phyloP scores from a whole-genome alignment of 2,329 filamentous ascomycete genomes.

The Magnaporthiopsis rhizophila region DNA sequence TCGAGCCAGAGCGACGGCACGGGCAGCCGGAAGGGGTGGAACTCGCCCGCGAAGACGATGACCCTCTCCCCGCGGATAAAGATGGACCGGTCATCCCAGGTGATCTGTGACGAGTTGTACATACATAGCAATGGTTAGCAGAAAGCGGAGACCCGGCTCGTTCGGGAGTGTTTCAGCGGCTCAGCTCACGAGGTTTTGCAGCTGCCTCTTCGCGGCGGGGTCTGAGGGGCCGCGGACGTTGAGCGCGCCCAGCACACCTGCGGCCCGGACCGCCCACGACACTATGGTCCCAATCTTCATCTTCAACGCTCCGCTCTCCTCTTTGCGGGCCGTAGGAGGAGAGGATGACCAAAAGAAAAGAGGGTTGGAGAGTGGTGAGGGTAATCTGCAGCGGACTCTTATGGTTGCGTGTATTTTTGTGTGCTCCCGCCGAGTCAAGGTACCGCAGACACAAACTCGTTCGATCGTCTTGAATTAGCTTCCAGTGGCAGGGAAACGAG shows the following conservation, averaged over 20 bases:
- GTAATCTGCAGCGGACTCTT: neutral
- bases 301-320: neutral
- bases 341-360: neutral
- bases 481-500: neutral
- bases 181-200: neutral
- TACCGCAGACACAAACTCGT: neutral
- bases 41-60: conserved; percentile 65
- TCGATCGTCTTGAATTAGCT: neutral
- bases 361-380: neutral
- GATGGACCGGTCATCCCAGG: conserved; percentile 65
- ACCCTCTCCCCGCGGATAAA: conserved; percentile 62
- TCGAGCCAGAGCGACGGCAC: conserved; percentile 32
- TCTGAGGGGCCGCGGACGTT: neutral
- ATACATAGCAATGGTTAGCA: neutral
- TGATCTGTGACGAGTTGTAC: conserved; percentile 32
- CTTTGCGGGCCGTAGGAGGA: neutral
- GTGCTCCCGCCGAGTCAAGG: neutral
- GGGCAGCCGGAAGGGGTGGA: conserved; percentile 56
- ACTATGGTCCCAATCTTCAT: neutral
- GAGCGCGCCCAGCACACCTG: neutral
- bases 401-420: neutral
- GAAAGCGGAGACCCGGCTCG: neutral
- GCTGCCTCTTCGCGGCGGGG: neutral
- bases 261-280: neutral
- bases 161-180: neutral